These are phyloP conservation scores for Pontederia paniculata DNA, from an alignment of 176 grass and related monocot species.

Conservation along the genomic window DNA sequence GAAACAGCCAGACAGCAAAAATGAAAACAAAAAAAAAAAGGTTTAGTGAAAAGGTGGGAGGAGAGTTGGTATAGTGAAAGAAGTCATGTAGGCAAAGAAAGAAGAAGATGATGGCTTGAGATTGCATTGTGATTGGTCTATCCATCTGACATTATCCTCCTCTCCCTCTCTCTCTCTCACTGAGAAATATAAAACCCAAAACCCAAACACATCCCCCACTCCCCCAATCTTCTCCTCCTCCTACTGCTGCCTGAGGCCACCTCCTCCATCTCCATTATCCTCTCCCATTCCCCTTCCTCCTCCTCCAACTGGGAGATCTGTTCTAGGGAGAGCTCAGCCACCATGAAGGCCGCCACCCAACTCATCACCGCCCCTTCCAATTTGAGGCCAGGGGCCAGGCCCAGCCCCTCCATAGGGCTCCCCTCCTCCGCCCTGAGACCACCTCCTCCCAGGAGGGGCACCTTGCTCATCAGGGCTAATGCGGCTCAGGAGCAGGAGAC, in stretches of 20 bases:
- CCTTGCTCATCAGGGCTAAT: conserved; percentile 39
- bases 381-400: conserved; percentile 11
- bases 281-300: neutral
- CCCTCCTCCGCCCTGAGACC: neutral
- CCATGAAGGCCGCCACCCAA: conserved; percentile 37
- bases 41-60: neutral
- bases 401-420: conserved; percentile 18
- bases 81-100: neutral
- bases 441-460: conserved; percentile 22
- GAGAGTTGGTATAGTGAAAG: too few relatives aligned
- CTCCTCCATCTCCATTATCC: neutral
- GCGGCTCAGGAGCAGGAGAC: conserved; percentile 58
- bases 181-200: conserved; percentile 5
- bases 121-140: conserved; percentile 34
- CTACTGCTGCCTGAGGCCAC: too few relatives aligned
- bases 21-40: neutral
- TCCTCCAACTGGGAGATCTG: neutral
- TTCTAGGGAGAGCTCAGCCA: conserved; percentile 20
- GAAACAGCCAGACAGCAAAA: too few relatives aligned
- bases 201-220: neutral
- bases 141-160: conserved; percentile 60
- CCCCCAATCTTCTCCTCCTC: too few relatives aligned
- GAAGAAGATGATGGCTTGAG: too few relatives aligned
- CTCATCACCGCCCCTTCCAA: conserved; percentile 33
- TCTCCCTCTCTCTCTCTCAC: too few relatives aligned